Evolutionary conservation across 148 eudicot species (phyloP), one percentile per base, ranked within the genome.

Genomic region (Cornus controversa): DNA sequence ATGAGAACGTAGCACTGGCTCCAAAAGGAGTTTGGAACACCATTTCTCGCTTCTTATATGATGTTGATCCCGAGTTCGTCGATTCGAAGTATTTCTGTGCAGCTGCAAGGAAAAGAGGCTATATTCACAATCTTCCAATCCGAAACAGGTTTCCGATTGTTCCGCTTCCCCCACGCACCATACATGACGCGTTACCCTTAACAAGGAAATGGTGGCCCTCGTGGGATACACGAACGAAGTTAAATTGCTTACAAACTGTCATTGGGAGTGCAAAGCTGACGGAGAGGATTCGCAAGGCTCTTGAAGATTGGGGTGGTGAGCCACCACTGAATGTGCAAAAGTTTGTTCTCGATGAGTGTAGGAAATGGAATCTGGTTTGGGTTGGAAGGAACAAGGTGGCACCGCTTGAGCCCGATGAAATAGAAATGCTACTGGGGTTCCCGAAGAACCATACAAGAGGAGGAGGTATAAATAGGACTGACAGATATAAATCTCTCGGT

Each of bases 1-100:
- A 91, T 13, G 98, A 94, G 71, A 94, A 94, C 77, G 95, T 94
- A 13, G 97, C 97, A 0, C 80, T 94, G 22, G 87, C 95, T 65
- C 95, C 98, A 0, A 92, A 92, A 82, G 97, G 98, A n/a, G 93
- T 89, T 25, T 94, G 98, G 98, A 90, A 86, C 42, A 91, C 87
- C 0, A 94, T 92, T 23, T 88, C 93, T 0, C 85, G 92, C 1
- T 89, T 87, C 66, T 78, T 94, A 0, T 89, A 83, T 74, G 97
- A 94, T 3, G 79, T 94, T 8, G 86, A 86, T 26, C 97, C 95
- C 0, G 97, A 92, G 62, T 94, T 90, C 42, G 95, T 94, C 0
- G 97, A 94, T 68, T 94, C 98, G 0, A 92, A 90, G 71, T 83
- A 73, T 42, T 89, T 92, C 18, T 89, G 89, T 77, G 97, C 97